These are phyloP conservation scores for Sphaerosporella brunnea DNA, from an alignment of 495 filamentous ascomycete species.

Conservation along the genomic window DNA sequence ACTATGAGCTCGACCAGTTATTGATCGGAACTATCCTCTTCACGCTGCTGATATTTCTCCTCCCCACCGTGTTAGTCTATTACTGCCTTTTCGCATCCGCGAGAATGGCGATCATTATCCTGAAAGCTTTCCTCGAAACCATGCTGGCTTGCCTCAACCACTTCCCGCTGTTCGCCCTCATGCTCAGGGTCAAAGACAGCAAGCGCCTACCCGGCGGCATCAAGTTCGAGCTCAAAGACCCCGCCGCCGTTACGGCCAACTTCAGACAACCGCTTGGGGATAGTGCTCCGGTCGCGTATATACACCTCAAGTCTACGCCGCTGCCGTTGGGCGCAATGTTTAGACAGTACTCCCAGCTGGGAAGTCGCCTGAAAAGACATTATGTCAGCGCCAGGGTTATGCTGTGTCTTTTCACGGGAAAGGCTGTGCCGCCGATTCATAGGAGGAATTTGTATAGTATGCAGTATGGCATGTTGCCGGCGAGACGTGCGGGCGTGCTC, in stretches of 20 bases:
- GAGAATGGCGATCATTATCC: constrained; percentile 79
- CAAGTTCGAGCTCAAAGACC: constrained; percentile 9
- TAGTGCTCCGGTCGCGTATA: constrained; percentile 14
- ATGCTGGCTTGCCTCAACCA: constrained; percentile 88
- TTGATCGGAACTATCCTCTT: constrained; percentile 94
- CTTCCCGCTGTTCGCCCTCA: constrained; percentile 92
- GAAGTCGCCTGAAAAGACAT: constrained; percentile 78
- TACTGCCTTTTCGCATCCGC: constrained; percentile 92
- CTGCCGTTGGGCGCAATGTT: constrained; percentile 86
- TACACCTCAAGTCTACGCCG: constrained; percentile 44
- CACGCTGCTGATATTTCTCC: constrained; percentile 82
- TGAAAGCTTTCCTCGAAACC: constrained; percentile 81
- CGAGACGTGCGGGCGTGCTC: constrained; percentile 53
- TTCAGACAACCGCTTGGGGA: background rate
- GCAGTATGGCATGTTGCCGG: constrained; percentile 95
- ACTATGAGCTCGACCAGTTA: constrained; percentile 96
- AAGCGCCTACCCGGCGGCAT: constrained; percentile 58
- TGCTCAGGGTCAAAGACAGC: constrained; percentile 90
- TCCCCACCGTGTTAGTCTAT: constrained; percentile 89
- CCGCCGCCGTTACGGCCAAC: background rate
- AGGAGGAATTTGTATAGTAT: constrained; percentile 87
- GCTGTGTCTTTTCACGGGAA: constrained; percentile 70
- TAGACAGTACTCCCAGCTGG: constrained; percentile 90
- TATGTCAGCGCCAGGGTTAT: constrained; percentile 81
- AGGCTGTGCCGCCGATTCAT: constrained; percentile 80